phyloP scores from a whole-genome alignment of 441 rosid genomes.

The Capsella rubella region DNA sequence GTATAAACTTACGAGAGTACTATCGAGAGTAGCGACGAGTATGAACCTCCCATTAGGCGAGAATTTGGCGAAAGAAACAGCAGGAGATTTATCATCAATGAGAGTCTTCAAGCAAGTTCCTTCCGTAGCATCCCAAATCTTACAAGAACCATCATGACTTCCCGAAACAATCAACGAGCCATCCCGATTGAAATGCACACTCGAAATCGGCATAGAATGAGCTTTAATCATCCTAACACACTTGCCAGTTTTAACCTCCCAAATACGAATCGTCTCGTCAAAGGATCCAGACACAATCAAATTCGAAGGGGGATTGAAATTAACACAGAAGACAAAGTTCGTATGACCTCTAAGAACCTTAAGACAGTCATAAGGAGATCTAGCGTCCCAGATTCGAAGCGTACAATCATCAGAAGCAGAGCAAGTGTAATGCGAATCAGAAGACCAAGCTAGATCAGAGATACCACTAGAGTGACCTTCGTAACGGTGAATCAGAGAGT shows the following conservation, averaged over 20 bases:
- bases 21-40: conserved; percentile 84
- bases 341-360: conserved; percentile 84
- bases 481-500: conserved; percentile 67
- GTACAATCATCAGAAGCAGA: conserved; percentile 91
- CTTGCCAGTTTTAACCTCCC: conserved; percentile 93
- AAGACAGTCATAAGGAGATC: conserved; percentile 79
- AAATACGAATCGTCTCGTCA: conserved; percentile 86
- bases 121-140: conserved; percentile 88
- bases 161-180: conserved; percentile 94
- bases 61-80: conserved; percentile 85
- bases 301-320: conserved; percentile 87
- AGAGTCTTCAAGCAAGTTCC: conserved; percentile 82
- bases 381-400: conserved; percentile 92
- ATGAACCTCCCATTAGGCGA: conserved; percentile 93
- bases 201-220: conserved; percentile 80
- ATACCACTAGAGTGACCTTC: conserved; percentile 82
- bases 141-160: conserved; percentile 90
- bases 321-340: conserved; percentile 83
- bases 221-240: conserved; percentile 68
- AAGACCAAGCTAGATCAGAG: conserved; percentile 94
- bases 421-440: conserved; percentile 90
- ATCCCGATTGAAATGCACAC: conserved; percentile 84
- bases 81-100: conserved; percentile 69
- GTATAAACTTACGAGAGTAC: conserved; percentile 68
- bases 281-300: conserved; percentile 86